Evolutionary conservation across 2,329 filamentous ascomycete species (phyloP), one percentile per base, ranked within the genome.

Genomic region (Massarina eburnea): DNA sequence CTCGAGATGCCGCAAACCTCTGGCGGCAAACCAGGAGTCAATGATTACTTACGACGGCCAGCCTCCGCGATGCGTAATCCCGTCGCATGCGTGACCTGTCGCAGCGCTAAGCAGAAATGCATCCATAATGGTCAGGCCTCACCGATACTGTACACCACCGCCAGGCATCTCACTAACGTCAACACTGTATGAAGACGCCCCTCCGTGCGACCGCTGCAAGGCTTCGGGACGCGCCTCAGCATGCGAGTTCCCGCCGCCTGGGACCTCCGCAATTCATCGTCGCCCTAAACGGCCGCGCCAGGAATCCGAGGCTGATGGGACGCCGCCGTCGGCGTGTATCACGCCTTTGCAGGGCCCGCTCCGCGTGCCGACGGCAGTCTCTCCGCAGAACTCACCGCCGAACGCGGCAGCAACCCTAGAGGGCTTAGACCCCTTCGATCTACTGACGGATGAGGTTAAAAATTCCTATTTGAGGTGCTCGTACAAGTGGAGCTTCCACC

Each of bases 401-500:
- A 55, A 29, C 20, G 51, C 61, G 48, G 59, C 61, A 54, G 57
- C 59, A 40, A 53, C 59, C 39, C 56, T 70, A 41, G 66, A 67
- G 39, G 52, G 60, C 42, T 50, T 70, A 19, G 67, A 71, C 53
- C 67, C 68, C 7, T 71, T 69, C 33, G 64, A 66, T 29, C 60
- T 71, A 39, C 54, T 72, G 39, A 72, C 68, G 3, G 70, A 72
- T 46, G 69, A 72, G 55, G 68, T 72, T 43, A 71, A 70, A 59
- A 71, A 71, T 54, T 68, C 63, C 54, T 72, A 71, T 39, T 51
- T 71, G 46, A 52, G 70, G 12, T 72, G 70, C 53, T 60, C 62
- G 21, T 72, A 72, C 63, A 72, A 72, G 55, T 72, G 70, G 70
- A 68, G 67, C 54, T 72, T 71, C 57, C 67, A 71, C 53, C 70